A percentile compares a stretch with the other conserved stretches of the same genome.
These are phyloP conservation scores for Zygosaccharomyces pseudobailii DNA, from an alignment of 1,139 yeast genomes.

Conservation along the genomic window DNA sequence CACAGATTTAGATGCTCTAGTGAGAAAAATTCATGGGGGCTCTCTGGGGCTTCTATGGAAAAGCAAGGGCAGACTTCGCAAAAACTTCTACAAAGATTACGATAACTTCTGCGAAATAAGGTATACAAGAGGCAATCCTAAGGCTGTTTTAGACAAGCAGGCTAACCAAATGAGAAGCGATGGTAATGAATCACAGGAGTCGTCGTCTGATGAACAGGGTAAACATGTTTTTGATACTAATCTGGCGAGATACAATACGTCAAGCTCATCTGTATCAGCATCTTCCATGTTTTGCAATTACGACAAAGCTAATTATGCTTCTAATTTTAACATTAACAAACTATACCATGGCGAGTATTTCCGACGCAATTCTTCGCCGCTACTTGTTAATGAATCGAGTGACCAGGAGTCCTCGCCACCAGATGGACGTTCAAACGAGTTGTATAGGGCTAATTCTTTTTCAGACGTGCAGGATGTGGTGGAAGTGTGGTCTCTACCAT, in stretches of 20 bases:
- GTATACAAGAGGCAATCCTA: constrained; percentile 34
- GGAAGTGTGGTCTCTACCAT: constrained; percentile 34
- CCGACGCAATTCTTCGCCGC: constrained; percentile 25
- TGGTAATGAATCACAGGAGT: constrained; percentile 8
- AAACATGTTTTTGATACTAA: constrained; percentile 11
- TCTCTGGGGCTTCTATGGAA: constrained; percentile 47
- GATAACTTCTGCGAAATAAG: constrained; percentile 22
- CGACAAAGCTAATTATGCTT: constrained; percentile 19
- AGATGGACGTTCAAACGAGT: constrained; percentile 1
- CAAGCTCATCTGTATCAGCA: constrained; percentile 20
- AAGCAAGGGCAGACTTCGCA: constrained; percentile 39
- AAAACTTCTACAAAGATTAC: constrained; percentile 23
- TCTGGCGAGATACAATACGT: constrained; percentile 11
- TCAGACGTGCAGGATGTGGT: constrained; percentile 43
- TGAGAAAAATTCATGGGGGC: constrained; percentile 42
- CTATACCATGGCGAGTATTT: constrained; percentile 22
- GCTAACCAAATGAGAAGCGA: constrained; percentile 14
- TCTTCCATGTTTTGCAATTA: constrained; percentile 31
- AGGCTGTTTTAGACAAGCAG: constrained; percentile 24
- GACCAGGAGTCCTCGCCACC: constrained; percentile 4
- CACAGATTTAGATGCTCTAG: constrained; percentile 43
- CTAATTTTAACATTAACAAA: constrained; percentile 19
- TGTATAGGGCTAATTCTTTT: constrained; percentile 38
- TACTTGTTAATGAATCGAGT: constrained; percentile 13
- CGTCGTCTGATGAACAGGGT: constrained; percentile 10